phyloP scores from a whole-genome alignment of 2,329 filamentous ascomycete species.

The Ceratocystis cacaofunesta region DNA sequence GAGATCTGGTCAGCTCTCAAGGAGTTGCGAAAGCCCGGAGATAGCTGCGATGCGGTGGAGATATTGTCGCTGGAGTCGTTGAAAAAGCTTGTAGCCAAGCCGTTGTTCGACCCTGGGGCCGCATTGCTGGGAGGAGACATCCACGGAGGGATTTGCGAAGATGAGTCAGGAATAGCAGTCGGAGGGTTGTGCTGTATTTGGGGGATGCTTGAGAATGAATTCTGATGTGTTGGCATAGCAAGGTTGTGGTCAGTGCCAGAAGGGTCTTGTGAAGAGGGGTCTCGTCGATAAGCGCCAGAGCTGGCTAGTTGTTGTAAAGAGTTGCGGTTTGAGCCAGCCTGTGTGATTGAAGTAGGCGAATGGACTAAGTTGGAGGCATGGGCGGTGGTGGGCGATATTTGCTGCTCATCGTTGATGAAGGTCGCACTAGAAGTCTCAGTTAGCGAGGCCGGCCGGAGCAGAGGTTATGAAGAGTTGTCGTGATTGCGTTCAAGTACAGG shows the following conservation, averaged over 20 bases:
- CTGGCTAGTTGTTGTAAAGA: slow-evolving; percentile 21
- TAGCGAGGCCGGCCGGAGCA: neutral
- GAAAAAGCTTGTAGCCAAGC: slow-evolving; percentile 47
- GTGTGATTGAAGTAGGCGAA: slow-evolving; percentile 22
- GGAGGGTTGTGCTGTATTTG: slow-evolving; percentile 46
- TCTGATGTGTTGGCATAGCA: neutral
- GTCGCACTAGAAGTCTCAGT: slow-evolving; percentile 20
- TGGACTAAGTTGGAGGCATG: slow-evolving; percentile 31
- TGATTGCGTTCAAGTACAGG: slow-evolving; percentile 22
- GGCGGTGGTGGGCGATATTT: slow-evolving; percentile 36
- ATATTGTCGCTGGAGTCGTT: slow-evolving; percentile 62
- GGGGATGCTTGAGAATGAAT: slow-evolving; percentile 28
- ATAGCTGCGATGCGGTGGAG: slow-evolving; percentile 48
- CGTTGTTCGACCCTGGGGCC: slow-evolving; percentile 21
- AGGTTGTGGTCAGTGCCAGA: slow-evolving; percentile 27
- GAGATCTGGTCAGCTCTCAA: slow-evolving; percentile 14
- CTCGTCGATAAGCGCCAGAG: slow-evolving; percentile 1
- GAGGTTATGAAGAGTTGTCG: slow-evolving; percentile 1
- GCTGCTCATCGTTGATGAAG: slow-evolving; percentile 27
- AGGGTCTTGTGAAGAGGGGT: slow-evolving; percentile 36
- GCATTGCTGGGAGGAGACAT: slow-evolving; percentile 28
- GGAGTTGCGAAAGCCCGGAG: slow-evolving; percentile 46
- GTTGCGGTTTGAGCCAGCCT: slow-evolving; percentile 25
- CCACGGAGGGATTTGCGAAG: slow-evolving; percentile 44
- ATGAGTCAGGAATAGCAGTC: slow-evolving; percentile 37